Evolutionary conservation across 345 rosid species (phyloP).

Genomic region (Triadica sebifera): DNA sequence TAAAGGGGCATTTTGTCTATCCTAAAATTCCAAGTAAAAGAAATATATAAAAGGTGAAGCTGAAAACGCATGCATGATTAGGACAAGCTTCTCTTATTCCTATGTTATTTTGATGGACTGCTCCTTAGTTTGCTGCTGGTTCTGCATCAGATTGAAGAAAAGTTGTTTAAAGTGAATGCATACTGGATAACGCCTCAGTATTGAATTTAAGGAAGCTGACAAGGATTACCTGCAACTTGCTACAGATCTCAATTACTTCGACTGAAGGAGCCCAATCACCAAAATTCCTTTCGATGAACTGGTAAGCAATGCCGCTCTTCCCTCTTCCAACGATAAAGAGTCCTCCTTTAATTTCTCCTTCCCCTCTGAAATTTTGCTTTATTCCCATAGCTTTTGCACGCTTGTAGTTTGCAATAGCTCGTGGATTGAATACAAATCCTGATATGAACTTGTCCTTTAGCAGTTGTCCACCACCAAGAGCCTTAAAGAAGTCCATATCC

Average conservation of each 20-base stretch:
- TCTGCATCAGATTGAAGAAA: conserved; percentile 36
- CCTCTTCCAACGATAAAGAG: conserved; percentile 54
- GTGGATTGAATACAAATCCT: conserved; percentile 60
- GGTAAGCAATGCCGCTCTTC: conserved; percentile 55
- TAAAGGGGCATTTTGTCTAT: neutral
- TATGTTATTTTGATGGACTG: conserved; percentile 13
- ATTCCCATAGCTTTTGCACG: conserved; percentile 53
- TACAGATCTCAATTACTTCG: conserved; percentile 53
- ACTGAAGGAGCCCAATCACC: conserved; percentile 66
- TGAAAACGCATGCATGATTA: neutral
- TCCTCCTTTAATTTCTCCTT: conserved; percentile 67
- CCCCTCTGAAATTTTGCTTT: conserved; percentile 55
- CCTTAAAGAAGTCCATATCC: conserved; percentile 57
- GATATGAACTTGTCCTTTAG: conserved; percentile 60
- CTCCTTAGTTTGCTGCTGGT: conserved; percentile 34
- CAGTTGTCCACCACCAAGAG: conserved; percentile 62
- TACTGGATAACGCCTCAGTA: neutral
- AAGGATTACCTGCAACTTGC: conserved; percentile 47
- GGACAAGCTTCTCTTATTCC: conserved; percentile 16
- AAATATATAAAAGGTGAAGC: conserved; percentile 3
- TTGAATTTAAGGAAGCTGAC: neutral
- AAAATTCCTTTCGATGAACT: conserved; percentile 67
- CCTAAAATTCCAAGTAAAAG: neutral
- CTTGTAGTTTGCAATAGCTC: conserved; percentile 63
- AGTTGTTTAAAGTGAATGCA: conserved; percentile 15